phyloP scores from a whole-genome alignment of 1,284 basidiomycete species.

The Marasmius tenuissimus region DNA sequence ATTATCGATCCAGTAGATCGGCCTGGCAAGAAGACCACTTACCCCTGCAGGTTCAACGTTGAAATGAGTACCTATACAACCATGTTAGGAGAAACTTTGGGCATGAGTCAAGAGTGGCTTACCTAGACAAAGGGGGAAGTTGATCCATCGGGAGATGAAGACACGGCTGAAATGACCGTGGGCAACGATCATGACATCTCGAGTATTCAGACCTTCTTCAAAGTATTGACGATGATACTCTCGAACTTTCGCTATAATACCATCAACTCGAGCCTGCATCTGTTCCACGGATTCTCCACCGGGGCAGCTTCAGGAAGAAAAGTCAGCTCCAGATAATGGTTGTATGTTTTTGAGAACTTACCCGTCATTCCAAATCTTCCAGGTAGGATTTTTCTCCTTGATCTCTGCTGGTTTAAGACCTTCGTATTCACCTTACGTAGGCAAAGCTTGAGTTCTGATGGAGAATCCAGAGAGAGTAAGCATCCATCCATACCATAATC shows the following conservation, averaged over 20 bases:
- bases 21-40: conserved; percentile 26
- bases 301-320: conserved; percentile 59
- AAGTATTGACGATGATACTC: conserved; percentile 74
- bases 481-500: conserved; percentile 62
- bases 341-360: conserved; percentile 31
- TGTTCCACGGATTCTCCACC: conserved; percentile 82
- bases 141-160: conserved; percentile 81
- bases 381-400: conserved; percentile 60
- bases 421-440: conserved; percentile 70
- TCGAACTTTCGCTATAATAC: conserved; percentile 73
- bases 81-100: background rate
- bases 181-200: conserved; percentile 76
- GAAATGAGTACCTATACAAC: conserved; percentile 64
- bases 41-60: conserved; percentile 82
- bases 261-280: conserved; percentile 79
- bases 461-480: background rate
- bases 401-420: conserved; percentile 80
- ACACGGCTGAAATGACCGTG: conserved; percentile 87
- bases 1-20: conserved; percentile 5
- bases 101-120: conserved; percentile 18
- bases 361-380: conserved; percentile 86
- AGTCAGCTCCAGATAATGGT: conserved; percentile 1
- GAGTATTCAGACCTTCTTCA: conserved; percentile 60
- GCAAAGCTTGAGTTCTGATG: background rate
- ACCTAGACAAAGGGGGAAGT: conserved; percentile 68